These are phyloP conservation scores for Ustilago loliicola DNA, from an alignment of 1,284 basidiomycete species.

Conservation along the genomic window DNA sequence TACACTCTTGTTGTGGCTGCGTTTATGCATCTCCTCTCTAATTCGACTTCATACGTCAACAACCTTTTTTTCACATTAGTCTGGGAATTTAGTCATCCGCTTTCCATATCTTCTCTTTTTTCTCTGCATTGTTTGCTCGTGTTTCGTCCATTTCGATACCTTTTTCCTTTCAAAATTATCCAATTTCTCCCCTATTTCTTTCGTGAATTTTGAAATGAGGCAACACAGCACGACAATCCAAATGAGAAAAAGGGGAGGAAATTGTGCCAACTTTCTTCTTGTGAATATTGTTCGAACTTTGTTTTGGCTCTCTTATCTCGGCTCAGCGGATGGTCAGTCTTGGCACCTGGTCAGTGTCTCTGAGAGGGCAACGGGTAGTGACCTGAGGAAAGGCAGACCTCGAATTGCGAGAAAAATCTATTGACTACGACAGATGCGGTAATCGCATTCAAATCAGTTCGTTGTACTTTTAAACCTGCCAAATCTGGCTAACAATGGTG, in stretches of 20 bases:
- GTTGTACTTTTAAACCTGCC: neutral
- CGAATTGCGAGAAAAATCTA: too few relatives aligned
- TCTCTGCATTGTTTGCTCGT: neutral
- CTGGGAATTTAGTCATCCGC: constrained; percentile 13
- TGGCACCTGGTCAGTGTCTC: neutral
- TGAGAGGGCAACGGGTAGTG: too few relatives aligned
- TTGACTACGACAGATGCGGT: neutral
- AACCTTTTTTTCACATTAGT: constrained; percentile 2
- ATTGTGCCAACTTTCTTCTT: too few relatives aligned
- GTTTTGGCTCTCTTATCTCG: neutral
- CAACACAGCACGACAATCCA: neutral
- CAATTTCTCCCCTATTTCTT: neutral
- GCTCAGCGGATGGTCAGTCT: neutral
- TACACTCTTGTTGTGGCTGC: neutral
- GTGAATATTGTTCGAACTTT: neutral
- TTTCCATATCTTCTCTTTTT: constrained; percentile 1
- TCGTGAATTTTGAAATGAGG: neutral
- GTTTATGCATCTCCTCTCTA: neutral
- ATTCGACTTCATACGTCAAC: constrained; percentile 2
- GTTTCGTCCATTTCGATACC: constrained; percentile 7
- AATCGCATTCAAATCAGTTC: neutral
- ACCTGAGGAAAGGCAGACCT: too few relatives aligned
- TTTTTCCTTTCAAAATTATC: neutral
- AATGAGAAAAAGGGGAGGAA: neutral
- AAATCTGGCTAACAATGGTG: neutral